Evolutionary conservation across 495 filamentous ascomycete species (phyloP), one percentile per base, ranked within the genome.

Genomic region (Penicillium mononematosum): DNA sequence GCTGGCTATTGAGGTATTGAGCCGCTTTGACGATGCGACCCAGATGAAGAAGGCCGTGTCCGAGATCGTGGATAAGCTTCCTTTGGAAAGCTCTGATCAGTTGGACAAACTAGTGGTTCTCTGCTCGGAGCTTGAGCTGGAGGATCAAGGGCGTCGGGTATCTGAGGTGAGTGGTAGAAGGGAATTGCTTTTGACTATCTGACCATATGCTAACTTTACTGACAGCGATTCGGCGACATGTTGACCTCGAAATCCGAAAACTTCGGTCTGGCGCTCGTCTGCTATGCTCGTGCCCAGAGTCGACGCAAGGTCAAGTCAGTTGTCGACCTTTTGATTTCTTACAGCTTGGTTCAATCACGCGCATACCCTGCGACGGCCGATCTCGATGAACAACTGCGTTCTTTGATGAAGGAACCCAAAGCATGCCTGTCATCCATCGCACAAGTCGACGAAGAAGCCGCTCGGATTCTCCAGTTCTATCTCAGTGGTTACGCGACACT

Each of bases 401-500:
- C 75, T 3, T 73, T 96, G 22, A 80, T 94, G 45, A 79, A 77
- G 43, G 81, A 86, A 42, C 87, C 89, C 10, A 85, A 84, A 63
- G 61, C 78, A 11, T 84, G 85, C 11, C 78, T 96, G 29, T 81
- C 83, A 31, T 70, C 81, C 16, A 81, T 89, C 47, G 85, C 87
- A 1, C 73, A 78, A 29, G 71, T 82, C 17, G 91, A 96, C 67
- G 74, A 83, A 36, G 87, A 91, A 61, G 91, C 89, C 10, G 92
- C 92, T 22, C 79, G 85, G 53, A 83, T 94, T 10, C 77, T 97
- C 2, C 88, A 89, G 47, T 87, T 83, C 57, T 85, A 90, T 66
- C 82, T 96, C n/a, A 91, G 87, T 66, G 92, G 92, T 34, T 97
- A 96, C 63, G 92, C 91, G 34, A 92, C 88, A 1, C 77, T 97